phyloP scores from a whole-genome alignment of 306 rosid species.

The Vigna hirtella region DNA sequence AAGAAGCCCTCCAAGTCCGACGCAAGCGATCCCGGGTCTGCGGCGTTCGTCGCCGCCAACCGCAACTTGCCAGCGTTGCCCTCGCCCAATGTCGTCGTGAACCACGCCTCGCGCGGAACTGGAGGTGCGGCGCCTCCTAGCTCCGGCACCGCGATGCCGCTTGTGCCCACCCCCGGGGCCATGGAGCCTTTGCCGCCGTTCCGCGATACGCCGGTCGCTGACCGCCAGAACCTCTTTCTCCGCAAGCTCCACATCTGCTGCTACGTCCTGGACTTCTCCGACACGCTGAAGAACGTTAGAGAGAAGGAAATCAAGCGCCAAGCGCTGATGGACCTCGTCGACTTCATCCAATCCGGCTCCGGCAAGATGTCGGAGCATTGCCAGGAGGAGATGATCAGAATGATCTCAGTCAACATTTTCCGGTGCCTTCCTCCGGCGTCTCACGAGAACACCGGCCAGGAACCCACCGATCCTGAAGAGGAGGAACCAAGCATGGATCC shows the following conservation, averaged over 20 bases:
- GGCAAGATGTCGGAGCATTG: constrained; percentile 86
- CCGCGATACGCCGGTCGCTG: constrained; percentile 72
- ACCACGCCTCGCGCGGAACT: constrained; percentile 70
- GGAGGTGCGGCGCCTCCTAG: background rate
- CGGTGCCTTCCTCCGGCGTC: constrained; percentile 88
- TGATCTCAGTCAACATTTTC: constrained; percentile 87
- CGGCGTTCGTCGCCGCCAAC: constrained; percentile 49
- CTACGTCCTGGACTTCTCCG: constrained; percentile 73
- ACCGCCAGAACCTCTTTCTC: constrained; percentile 71
- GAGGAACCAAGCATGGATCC: constrained; percentile 90
- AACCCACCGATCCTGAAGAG: constrained; percentile 81
- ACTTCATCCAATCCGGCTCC: constrained; percentile 86
- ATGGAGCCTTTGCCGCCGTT: constrained; percentile 77
- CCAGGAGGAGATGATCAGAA: constrained; percentile 89
- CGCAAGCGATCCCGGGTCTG: constrained; percentile 58
- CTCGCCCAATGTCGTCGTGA: constrained; percentile 64
- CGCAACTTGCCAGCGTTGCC: constrained; percentile 50
- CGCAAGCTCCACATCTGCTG: constrained; percentile 77
- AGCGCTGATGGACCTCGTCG: constrained; percentile 82
- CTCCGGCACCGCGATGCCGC: background rate
- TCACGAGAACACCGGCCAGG: constrained; percentile 88
- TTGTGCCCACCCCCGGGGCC: constrained; percentile 58
- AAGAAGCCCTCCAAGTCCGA: constrained; percentile 93
- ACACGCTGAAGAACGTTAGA: constrained; percentile 70
- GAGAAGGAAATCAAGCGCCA: constrained; percentile 95